Evolutionary conservation across 805 yeast genomes (phyloP).

Genomic region (Yarrowia divulgata): DNA sequence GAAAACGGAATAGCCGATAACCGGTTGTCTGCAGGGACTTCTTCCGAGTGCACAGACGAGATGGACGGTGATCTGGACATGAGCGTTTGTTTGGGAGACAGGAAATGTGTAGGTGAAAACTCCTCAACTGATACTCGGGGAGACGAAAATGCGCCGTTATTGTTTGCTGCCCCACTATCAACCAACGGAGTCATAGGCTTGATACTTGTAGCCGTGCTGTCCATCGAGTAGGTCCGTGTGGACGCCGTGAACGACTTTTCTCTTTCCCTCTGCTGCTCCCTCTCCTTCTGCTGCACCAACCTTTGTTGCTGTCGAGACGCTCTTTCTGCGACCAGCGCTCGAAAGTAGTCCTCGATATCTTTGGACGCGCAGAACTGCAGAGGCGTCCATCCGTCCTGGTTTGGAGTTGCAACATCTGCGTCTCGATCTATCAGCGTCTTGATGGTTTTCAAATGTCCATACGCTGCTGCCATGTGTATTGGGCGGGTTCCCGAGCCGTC

Average conservation of each 20-base stretch:
- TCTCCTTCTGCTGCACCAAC: slow-evolving; percentile 17
- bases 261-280: neutral
- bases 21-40: neutral
- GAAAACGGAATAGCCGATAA: slow-evolving; percentile 16
- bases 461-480: slow-evolving; percentile 79
- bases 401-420: slow-evolving; percentile 58
- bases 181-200: slow-evolving; percentile 18
- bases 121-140: neutral
- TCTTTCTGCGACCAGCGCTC: slow-evolving; percentile 37
- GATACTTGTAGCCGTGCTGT: slow-evolving; percentile 9
- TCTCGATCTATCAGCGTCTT: slow-evolving; percentile 59
- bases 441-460: slow-evolving; percentile 66
- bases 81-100: slow-evolving; percentile 13
- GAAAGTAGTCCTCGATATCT: slow-evolving; percentile 54
- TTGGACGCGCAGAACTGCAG: slow-evolving; percentile 64
- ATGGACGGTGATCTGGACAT: slow-evolving; percentile 14
- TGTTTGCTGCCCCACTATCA: neutral
- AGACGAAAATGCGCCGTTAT: neutral
- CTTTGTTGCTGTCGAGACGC: slow-evolving; percentile 30
- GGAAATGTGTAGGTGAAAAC: neutral
- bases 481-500: slow-evolving; percentile 84
- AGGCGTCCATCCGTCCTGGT: slow-evolving; percentile 71
- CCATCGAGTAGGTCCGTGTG: slow-evolving; percentile 5
- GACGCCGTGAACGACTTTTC: slow-evolving; percentile 22
- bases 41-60: slow-evolving; percentile 13